phyloP scores from a whole-genome alignment of 257 asterid genomes.

The Solanum lignicaule region DNA sequence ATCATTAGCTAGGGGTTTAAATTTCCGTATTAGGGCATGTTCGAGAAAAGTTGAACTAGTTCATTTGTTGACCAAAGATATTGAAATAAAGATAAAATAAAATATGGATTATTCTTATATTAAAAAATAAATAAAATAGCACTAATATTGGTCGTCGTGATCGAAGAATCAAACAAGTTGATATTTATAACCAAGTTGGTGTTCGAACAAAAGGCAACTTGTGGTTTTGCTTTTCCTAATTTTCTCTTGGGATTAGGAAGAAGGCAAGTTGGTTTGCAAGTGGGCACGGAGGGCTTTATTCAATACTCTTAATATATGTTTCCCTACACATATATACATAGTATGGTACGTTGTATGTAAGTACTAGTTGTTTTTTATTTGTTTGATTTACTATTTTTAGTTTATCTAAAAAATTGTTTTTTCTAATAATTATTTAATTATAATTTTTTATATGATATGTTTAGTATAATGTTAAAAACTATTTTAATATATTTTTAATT shows the following conservation, averaged over 20 bases:
- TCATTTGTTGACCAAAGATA: neutral
- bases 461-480: too few relatives aligned
- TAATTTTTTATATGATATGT: too few relatives aligned
- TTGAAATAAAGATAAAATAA: neutral
- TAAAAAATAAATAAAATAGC: neutral
- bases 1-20: neutral
- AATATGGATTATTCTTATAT: neutral
- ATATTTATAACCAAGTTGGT: conserved; percentile 23
- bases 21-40: neutral
- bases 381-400: too few relatives aligned
- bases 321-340: neutral
- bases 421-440: too few relatives aligned
- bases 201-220: conserved; percentile 24
- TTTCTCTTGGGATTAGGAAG: neutral
- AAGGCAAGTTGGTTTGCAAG: conserved; percentile 26
- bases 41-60: neutral
- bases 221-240: conserved; percentile 3
- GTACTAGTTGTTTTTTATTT: neutral
- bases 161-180: conserved; percentile 1
- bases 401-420: too few relatives aligned
- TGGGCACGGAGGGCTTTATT: conserved; percentile 26
- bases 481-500: too few relatives aligned
- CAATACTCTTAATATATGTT: neutral
- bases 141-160: neutral
- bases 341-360: neutral